Evolutionary conservation across 257 asterid genomes (phyloP).

Genomic region (Ballota nigra): DNA sequence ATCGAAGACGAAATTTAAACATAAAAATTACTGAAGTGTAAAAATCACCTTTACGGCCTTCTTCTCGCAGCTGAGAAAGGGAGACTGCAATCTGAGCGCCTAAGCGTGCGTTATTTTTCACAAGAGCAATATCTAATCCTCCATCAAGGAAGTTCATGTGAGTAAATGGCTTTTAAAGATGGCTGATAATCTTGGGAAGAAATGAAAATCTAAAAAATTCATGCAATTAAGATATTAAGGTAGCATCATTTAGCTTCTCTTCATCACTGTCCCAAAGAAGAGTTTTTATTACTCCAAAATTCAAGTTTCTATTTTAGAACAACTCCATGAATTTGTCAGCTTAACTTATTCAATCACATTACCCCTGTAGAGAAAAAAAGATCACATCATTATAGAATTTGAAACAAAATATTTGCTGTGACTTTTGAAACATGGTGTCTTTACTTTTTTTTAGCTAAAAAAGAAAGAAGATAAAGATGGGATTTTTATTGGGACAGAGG

Average conservation of each 20-base stretch:
- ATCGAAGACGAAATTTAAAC: not conserved
- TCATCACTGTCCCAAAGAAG: not conserved
- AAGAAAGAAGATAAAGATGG: not conserved
- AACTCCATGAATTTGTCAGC: not conserved
- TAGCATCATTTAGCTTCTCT: conserved; percentile 6
- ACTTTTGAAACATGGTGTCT: not conserved
- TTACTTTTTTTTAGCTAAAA: not conserved
- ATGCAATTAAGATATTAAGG: not conserved
- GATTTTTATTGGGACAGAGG: not conserved
- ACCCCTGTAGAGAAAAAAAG: not conserved
- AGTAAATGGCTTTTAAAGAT: conserved; percentile 3
- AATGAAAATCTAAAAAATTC: not conserved
- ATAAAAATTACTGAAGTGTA: not conserved
- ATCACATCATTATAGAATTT: not conserved
- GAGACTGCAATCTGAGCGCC: conserved; percentile 85
- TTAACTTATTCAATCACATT: not conserved
- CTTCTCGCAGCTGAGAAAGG: conserved; percentile 56
- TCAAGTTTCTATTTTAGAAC: not conserved
- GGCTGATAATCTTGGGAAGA: not conserved
- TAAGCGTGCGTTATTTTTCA: conserved; percentile 77
- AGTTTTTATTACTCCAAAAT: not conserved
- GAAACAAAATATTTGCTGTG: not conserved
- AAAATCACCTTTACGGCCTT: conserved; percentile 33
- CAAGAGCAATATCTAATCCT: conserved; percentile 69
- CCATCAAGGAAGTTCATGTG: conserved; percentile 39